Evolutionary conservation across 768 basidiomycete genomes (phyloP).

Genomic region (Gyrodon lividus): DNA sequence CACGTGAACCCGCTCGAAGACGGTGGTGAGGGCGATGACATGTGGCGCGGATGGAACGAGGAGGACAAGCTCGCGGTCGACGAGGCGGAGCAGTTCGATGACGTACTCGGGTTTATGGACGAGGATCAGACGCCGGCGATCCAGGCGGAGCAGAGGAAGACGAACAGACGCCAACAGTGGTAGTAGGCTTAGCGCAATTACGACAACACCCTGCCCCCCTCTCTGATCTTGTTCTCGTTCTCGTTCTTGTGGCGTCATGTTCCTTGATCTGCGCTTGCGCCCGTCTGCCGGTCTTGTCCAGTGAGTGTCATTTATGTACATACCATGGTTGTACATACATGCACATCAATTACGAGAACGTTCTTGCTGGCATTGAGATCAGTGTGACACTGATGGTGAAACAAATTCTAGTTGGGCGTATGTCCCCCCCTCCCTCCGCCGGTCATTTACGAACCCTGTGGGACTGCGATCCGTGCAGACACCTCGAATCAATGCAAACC

Average conservation of each 20-base stretch:
- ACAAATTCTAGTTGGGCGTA: no score
- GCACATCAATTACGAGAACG: not conserved
- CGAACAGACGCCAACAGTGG: slow-evolving; percentile 5
- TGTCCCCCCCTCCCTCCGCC: no score
- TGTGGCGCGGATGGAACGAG: slow-evolving; percentile 27
- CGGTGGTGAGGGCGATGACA: slow-evolving; percentile 15
- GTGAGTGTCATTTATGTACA: no score
- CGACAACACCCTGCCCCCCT: no score
- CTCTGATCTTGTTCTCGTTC: not conserved
- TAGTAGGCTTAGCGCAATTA: no score
- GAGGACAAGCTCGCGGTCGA: slow-evolving; percentile 32
- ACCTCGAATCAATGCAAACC: no score
- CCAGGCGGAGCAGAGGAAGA: slow-evolving; percentile 13
- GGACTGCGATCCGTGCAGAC: no score
- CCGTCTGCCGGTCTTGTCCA: not conserved
- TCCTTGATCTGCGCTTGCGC: not conserved
- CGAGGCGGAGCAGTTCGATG: slow-evolving; percentile 33
- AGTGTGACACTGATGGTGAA: no score
- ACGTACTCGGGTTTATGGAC: slow-evolving; percentile 33
- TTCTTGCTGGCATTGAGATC: no score
- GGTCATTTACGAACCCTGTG: no score
- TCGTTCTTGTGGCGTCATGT: not conserved
- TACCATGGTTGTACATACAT: not conserved
- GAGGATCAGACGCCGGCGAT: slow-evolving; percentile 29
- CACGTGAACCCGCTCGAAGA: slow-evolving; percentile 12